Base-by-base conservation (phyloP, 2,329 filamentous ascomycete species). In the Ceratocystis destructans region DNA sequence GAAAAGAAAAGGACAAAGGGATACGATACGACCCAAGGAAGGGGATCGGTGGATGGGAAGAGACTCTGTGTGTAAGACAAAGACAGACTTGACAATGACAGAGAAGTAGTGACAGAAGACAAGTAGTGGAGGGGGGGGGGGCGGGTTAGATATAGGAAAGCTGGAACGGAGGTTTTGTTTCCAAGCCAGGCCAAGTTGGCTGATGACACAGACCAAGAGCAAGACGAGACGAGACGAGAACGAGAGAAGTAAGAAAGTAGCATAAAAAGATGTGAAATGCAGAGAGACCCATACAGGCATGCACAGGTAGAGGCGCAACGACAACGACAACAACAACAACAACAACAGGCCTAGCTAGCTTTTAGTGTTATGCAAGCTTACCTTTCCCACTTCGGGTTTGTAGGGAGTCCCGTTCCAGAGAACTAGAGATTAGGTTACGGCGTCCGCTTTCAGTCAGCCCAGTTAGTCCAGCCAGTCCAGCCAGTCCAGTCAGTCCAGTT, bases 381-480 rank as follows among this genome's bases (percentile, higher is more conserved):
- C 37, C 10, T 41, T 41, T 15, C 10, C 12, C 37, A 41, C 10
- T 12, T 41, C 55, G 55, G 55, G 55, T 59, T 59, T 15, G 31
- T 59, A 59, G 55, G 55, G 55, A 59, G 55, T 33, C 33, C 55
- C 55, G 28, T 59, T 59, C 55, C 55, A 59, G 55, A 25, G 17
- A 0, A 22, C 48, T 22, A 22, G 17, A 59, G 33, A 37, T 25
- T 37, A 59, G 55, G 55, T 25, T 31, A 59, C 55, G 28, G 55
- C 55, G 28, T 33, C 53, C 53, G 53, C 53, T 37, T 59, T 20
- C 55, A 37, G 55, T 59, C 55, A 41, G 37, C 10, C 37, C 37
- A 41, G 37, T 41, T 7, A 37, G 37, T 41, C 37, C 37, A 37
- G 22, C 22, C 22, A 22, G 22, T 22, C 22, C 22, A 22, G 22